phyloP scores from a whole-genome alignment of 2,329 filamentous ascomycete species.

The Aspergillus neotritici region DNA sequence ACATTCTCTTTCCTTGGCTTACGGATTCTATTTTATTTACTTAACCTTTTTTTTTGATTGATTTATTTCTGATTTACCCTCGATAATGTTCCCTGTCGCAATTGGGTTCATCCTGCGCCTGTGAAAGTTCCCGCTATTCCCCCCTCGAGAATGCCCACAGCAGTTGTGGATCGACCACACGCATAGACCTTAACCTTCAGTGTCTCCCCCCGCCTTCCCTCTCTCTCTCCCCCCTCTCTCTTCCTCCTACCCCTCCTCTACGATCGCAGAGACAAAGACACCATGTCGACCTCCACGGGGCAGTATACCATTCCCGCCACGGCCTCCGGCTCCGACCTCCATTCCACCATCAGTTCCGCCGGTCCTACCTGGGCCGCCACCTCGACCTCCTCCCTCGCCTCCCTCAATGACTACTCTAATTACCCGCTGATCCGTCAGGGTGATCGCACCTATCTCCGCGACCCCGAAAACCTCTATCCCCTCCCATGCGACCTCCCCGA shows the following conservation, averaged over 20 bases:
- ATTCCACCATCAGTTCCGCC: constrained; percentile 31
- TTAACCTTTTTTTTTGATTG: too few relatives aligned
- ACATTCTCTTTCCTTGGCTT: too few relatives aligned
- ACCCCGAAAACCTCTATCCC: constrained; percentile 68
- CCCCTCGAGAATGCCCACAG: too few relatives aligned
- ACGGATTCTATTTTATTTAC: too few relatives aligned
- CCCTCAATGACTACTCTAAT: constrained; percentile 35
- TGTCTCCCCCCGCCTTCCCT: constrained; percentile 1
- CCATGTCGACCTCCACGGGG: constrained; percentile 25
- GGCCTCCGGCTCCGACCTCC: constrained; percentile 29
- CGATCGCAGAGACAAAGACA: constrained; percentile 13
- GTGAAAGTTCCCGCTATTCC: too few relatives aligned
- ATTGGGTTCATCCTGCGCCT: too few relatives aligned
- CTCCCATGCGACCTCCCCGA: constrained; percentile 82
- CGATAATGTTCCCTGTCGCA: too few relatives aligned
- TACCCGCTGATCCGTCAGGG: constrained; percentile 65
- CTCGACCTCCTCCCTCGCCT: constrained; percentile 33
- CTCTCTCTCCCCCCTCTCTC: not conserved
- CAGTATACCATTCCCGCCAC: constrained; percentile 20
- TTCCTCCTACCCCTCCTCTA: not conserved
- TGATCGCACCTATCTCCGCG: constrained; percentile 76
- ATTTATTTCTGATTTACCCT: too few relatives aligned
- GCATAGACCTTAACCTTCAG: too few relatives aligned
- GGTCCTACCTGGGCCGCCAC: constrained; percentile 24
- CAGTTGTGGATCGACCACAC: too few relatives aligned